Evolutionary conservation across 2,329 filamentous ascomycete species (phyloP), one percentile per base, ranked within the genome.

Genomic region (Raffaelea arxii): DNA sequence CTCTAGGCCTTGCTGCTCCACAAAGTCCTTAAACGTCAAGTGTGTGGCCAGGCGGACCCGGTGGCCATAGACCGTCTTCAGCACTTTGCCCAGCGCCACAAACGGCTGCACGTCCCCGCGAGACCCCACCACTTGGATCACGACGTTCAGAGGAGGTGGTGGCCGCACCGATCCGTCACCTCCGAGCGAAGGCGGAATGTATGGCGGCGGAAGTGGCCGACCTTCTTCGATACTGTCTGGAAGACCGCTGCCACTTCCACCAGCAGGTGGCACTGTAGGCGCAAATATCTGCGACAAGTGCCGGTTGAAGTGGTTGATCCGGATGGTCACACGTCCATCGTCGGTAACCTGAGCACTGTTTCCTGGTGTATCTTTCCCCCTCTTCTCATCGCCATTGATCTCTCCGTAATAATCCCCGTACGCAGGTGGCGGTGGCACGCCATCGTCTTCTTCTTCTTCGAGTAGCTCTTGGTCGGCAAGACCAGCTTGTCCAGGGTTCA

Each of bases 31-130:
- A 55, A 90, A 90, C 2, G 72, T 78, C 4, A 74, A 64, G 56
- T 90, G 85, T 0, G 86, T 90, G 6, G 84, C 84, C 37, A 90
- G 66, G 25, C 85, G 77, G 3, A 90, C 78, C 19, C 85, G 74
- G 59, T 90, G 85, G 10, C 80, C 78, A 55, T 84, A 82, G 1
- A 70, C 74, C 12, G 77, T 70, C 49, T 80, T 77, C 24, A 89
- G 62, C 0, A 76, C 73, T 52, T 81, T 76, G 2, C 82, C 84
- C 2, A 88, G 62, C 0, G 83, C 82, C 18, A 87, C 69, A 56
- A 88, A 88, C 0, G 84, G 84, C 59, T 89, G 84, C 1, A 88
- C 82, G 57, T 88, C 84, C 43, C 84, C 84, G 35, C 84, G 71
- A 12, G 82, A 86, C 6, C 84, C 84, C 12, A 87, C 82, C 22